These are phyloP conservation scores for Fraxinus baroniana DNA, from an alignment of 305 asterid species.

Conservation along the genomic window DNA sequence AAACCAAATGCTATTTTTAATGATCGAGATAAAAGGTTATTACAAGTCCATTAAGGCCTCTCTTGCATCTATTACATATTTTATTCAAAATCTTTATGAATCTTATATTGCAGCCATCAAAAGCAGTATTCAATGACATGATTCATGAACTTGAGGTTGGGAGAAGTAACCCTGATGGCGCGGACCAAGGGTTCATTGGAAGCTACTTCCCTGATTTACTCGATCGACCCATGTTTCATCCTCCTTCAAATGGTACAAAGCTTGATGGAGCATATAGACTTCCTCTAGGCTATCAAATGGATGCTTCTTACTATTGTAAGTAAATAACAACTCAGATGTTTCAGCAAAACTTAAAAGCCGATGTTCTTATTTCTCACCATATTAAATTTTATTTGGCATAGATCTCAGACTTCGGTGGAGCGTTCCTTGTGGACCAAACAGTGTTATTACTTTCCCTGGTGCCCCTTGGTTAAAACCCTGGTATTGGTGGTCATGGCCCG, in stretches of 20 bases:
- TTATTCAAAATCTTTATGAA: neutral
- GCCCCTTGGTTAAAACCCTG: slow-evolving; percentile 93
- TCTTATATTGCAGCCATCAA: slow-evolving; percentile 63
- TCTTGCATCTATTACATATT: neutral
- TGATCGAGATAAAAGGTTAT: neutral
- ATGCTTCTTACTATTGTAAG: slow-evolving; percentile 96
- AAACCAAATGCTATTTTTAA: neutral
- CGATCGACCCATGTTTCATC: slow-evolving; percentile 67
- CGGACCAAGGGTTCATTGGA: slow-evolving; percentile 90
- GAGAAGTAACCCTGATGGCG: slow-evolving; percentile 82
- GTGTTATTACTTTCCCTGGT: slow-evolving; percentile 88
- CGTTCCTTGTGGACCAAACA: slow-evolving; percentile 91
- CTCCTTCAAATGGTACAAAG: slow-evolving; percentile 60
- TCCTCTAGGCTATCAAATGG: slow-evolving; percentile 97
- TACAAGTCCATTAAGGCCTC: neutral
- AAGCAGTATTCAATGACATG: slow-evolving; percentile 73
- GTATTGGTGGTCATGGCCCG: slow-evolving; percentile 99
- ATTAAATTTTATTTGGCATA: slow-evolving; percentile 13
- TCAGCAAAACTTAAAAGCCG: neutral
- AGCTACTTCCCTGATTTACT: slow-evolving; percentile 75
- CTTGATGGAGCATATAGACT: slow-evolving; percentile 78
- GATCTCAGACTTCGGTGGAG: slow-evolving; percentile 89
- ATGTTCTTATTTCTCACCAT: neutral
- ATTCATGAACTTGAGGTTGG: slow-evolving; percentile 58
- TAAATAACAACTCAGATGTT: neutral